These are phyloP conservation scores for Globisporangium megalacanthum DNA, from an alignment of 352 stramenopile species.

Conservation along the genomic window DNA sequence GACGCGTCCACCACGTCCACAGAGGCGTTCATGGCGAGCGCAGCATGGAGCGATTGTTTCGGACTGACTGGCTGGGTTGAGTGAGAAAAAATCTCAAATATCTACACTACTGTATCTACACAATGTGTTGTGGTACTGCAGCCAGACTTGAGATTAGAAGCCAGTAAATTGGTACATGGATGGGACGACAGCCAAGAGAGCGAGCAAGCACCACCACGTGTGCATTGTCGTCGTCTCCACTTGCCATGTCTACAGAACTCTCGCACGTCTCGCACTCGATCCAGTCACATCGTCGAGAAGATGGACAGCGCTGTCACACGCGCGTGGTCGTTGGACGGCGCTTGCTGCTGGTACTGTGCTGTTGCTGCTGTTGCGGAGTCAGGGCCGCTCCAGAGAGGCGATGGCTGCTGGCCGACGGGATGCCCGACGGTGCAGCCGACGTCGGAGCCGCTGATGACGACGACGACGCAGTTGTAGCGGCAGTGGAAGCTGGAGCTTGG, in stretches of 20 bases:
- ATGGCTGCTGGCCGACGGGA: conserved; percentile 4
- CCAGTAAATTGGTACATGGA: too few species aligned
- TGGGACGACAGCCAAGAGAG: too few species aligned
- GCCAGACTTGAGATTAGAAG: too few species aligned
- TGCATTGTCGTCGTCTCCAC: too few species aligned
- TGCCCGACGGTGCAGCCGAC: neutral
- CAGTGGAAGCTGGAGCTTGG: neutral
- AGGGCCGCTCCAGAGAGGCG: conserved; percentile 1
- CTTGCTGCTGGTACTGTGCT: conserved; percentile 2
- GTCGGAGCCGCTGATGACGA: neutral
- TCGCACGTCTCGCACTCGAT: neutral
- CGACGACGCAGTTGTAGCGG: neutral
- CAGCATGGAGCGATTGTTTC: neutral
- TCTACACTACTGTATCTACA: neutral
- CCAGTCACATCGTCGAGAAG: neutral
- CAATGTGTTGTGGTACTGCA: too few species aligned
- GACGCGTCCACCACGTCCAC: conserved; percentile 1
- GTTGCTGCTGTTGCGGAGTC: neutral
- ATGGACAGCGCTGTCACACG: conserved; percentile 1
- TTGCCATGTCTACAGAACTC: neutral
- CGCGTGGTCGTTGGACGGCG: conserved; percentile 8
- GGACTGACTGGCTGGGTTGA: neutral
- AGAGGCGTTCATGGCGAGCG: neutral
- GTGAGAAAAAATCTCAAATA: neutral
- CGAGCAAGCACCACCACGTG: too few species aligned